phyloP scores from a whole-genome alignment of 192 early-diverging fungal species.

The Coemansia biformis region DNA sequence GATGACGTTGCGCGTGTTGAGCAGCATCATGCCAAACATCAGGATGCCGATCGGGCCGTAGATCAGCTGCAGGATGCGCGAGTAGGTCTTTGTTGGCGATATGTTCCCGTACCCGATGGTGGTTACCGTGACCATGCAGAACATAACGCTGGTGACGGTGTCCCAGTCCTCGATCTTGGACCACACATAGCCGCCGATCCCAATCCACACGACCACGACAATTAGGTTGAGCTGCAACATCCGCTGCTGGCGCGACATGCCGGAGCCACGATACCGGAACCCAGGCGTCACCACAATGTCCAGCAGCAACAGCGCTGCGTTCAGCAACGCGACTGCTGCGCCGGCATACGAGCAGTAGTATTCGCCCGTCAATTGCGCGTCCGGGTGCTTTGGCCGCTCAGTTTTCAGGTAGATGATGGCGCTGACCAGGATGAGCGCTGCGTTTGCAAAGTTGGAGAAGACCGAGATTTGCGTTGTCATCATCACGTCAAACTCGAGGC shows the following conservation, averaged over 20 bases:
- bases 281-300: slow-evolving; percentile 43
- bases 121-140: slow-evolving; percentile 48
- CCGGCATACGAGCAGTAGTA: slow-evolving; percentile 49
- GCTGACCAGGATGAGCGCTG: slow-evolving; percentile 37
- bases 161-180: slow-evolving; percentile 49
- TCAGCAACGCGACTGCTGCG: slow-evolving; percentile 32
- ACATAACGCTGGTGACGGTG: slow-evolving; percentile 40
- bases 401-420: slow-evolving; percentile 37
- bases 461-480: slow-evolving; percentile 30
- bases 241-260: slow-evolving; percentile 49
- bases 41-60: slow-evolving; percentile 47
- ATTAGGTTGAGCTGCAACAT: slow-evolving; percentile 51
- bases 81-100: slow-evolving; percentile 33
- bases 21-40: slow-evolving; percentile 48
- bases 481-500: slow-evolving; percentile 44
- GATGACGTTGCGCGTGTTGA: slow-evolving; percentile 49
- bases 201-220: slow-evolving; percentile 47
- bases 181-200: slow-evolving; percentile 48
- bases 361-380: slow-evolving; percentile 42
- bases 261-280: slow-evolving; percentile 49
- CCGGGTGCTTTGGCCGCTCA: slow-evolving; percentile 36
- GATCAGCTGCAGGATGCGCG: slow-evolving; percentile 32
- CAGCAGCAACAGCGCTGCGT: slow-evolving; percentile 35
- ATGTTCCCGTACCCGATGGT: slow-evolving; percentile 50
- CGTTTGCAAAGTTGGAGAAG: slow-evolving; percentile 38